Evolutionary conservation across 257 asterid genomes (phyloP).

Genomic region (Petrea volubilis): DNA sequence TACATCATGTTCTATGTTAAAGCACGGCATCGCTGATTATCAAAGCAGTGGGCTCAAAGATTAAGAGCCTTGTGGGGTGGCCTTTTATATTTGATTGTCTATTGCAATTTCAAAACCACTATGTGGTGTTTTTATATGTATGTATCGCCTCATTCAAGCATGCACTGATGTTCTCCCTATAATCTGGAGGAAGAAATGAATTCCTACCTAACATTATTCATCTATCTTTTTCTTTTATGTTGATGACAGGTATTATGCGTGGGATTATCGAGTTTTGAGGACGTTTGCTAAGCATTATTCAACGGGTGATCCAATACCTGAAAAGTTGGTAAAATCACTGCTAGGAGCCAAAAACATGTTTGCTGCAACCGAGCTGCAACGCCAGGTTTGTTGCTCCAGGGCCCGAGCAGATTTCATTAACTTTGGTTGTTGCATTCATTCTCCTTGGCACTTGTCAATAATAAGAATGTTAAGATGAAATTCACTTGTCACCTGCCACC

Average conservation of each 20-base stretch:
- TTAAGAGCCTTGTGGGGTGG: not conserved
- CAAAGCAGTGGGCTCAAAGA: not conserved
- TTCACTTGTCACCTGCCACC: constrained; percentile 18
- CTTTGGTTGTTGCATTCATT: constrained; percentile 4
- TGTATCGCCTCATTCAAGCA: not conserved
- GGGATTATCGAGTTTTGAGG: constrained; percentile 85
- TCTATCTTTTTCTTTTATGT: constrained; percentile 16
- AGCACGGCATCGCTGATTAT: constrained; percentile 16
- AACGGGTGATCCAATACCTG: constrained; percentile 88
- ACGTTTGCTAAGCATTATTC: constrained; percentile 79
- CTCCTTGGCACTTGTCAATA: not conserved
- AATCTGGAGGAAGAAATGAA: not conserved
- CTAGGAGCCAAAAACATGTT: constrained; percentile 79
- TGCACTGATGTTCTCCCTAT: constrained; percentile 10
- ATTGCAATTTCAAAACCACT: not conserved
- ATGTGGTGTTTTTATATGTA: not conserved
- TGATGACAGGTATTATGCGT: constrained; percentile 69
- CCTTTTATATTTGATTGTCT: constrained; percentile 5
- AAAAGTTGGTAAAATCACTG: constrained; percentile 72
- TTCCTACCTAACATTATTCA: constrained; percentile 9
- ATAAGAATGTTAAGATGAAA: constrained; percentile 9
- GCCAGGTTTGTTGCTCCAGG: constrained; percentile 66
- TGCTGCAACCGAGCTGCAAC: constrained; percentile 91
- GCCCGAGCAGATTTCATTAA: not conserved
- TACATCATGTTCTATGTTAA: constrained; percentile 16